Evolutionary conservation across 306 rosid species (phyloP).

Genomic region (Macrotyloma uniflorum): DNA sequence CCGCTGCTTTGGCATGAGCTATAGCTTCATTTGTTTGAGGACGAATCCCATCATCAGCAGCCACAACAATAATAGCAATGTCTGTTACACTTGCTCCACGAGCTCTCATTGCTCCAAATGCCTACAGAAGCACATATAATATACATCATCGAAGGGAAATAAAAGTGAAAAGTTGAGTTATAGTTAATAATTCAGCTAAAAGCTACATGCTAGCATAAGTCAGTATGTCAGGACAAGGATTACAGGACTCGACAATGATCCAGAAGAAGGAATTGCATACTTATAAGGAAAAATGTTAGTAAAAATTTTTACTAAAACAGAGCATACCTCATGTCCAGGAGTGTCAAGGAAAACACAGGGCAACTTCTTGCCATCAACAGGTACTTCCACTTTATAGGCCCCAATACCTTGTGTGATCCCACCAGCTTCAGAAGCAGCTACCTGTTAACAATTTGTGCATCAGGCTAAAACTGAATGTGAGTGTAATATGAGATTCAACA

Average conservation of each 20-base stretch:
- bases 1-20: slow-evolving; percentile 99
- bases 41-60: slow-evolving; percentile 98
- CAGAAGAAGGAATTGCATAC: slow-evolving; percentile 26
- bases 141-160: slow-evolving; percentile 44
- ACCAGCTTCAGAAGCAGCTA: slow-evolving; percentile 98
- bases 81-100: slow-evolving; percentile 99
- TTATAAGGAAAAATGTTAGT: background rate
- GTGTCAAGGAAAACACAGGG: slow-evolving; percentile 97
- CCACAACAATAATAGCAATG: slow-evolving; percentile 91
- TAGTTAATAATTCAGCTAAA: slow-evolving; percentile 27
- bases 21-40: slow-evolving; percentile 99
- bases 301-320: slow-evolving; percentile 12
- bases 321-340: slow-evolving; percentile 94
- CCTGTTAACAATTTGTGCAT: slow-evolving; percentile 59
- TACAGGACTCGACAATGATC: slow-evolving; percentile 28
- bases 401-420: slow-evolving; percentile 99
- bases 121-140: slow-evolving; percentile 60
- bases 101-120: slow-evolving; percentile 99
- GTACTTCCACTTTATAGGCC: slow-evolving; percentile 87
- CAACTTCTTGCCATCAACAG: slow-evolving; percentile 78
- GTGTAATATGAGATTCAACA: background rate
- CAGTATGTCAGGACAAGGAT: slow-evolving; percentile 9
- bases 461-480: slow-evolving; percentile 33
- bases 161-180: slow-evolving; percentile 34
- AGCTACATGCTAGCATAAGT: slow-evolving; percentile 25